These are phyloP conservation scores for Murraya paniculata DNA, from an alignment of 345 rosid genomes.

Conservation along the genomic window DNA sequence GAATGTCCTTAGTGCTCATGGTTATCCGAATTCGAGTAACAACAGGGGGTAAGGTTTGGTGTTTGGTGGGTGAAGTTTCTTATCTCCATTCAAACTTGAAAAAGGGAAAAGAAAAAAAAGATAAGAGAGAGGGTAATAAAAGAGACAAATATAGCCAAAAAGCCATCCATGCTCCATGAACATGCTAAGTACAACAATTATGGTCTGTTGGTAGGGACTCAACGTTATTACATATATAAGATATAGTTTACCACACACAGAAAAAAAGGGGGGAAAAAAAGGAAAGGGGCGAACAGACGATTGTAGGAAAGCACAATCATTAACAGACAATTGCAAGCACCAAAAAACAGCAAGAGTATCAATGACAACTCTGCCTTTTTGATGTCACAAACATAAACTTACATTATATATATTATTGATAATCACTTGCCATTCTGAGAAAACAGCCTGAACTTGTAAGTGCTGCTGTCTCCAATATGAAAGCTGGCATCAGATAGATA, in stretches of 20 bases:
- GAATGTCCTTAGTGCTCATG: no score
- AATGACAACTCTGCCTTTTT: background rate
- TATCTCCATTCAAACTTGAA: no score
- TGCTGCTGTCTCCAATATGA: slow-evolving; percentile 24
- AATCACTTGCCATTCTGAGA: background rate
- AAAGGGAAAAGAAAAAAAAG: no score
- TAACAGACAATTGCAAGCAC: background rate
- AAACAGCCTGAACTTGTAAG: slow-evolving; percentile 29
- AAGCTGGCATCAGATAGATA: slow-evolving; percentile 17
- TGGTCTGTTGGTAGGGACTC: background rate
- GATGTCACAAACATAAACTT: background rate
- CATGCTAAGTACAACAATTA: background rate
- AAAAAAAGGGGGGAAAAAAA: no score
- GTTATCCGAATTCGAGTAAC: no score
- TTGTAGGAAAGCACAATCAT: background rate
- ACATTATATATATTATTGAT: background rate
- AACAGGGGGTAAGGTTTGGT: no score
- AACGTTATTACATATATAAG: background rate
- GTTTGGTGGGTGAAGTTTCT: no score
- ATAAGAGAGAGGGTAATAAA: no score
- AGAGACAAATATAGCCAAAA: no score
- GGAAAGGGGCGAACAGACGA: background rate
- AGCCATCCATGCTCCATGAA: background rate
- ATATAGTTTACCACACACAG: background rate
- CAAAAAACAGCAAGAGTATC: background rate